Conservation (phyloP, 768 basidiomycete genomes). For the Lentinula raphanica region DNA sequence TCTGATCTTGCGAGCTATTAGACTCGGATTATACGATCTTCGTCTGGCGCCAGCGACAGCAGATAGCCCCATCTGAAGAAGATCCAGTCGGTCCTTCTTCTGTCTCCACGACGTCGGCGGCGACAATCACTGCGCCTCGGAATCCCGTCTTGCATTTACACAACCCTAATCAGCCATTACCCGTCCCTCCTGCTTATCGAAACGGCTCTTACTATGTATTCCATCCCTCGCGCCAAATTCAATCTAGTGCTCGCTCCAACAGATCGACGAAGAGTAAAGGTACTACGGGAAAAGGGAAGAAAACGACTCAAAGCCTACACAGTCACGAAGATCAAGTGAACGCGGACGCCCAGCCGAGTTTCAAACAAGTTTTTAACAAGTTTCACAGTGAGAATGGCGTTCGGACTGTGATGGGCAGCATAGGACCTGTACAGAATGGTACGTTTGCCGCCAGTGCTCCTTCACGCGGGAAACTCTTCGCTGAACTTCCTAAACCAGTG, state of each 20-base stretch:
- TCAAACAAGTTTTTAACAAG: conserved; percentile 73
- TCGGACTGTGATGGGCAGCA: conserved; percentile 83
- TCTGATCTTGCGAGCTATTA: conserved; percentile 17
- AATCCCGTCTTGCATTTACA: conserved; percentile 60
- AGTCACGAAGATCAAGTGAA: too few species aligned
- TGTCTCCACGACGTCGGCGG: background rate
- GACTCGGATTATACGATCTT: conserved; percentile 90
- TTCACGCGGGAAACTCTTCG: background rate
- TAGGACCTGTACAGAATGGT: conserved; percentile 90
- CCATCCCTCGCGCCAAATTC: conserved; percentile 31
- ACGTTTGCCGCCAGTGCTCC: conserved; percentile 17
- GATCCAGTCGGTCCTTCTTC: conserved; percentile 12
- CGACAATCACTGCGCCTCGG: conserved; percentile 3
- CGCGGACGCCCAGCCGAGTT: conserved; percentile 51
- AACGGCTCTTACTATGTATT: conserved; percentile 74
- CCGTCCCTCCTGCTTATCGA: conserved; percentile 54
- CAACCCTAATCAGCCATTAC: conserved; percentile 55
- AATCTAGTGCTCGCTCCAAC: conserved; percentile 23
- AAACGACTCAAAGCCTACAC: conserved; percentile 21
- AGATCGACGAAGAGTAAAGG: conserved; percentile 29
- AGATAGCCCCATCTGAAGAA: conserved; percentile 17
- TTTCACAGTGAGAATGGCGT: conserved; percentile 93
- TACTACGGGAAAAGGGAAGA: conserved; percentile 35
- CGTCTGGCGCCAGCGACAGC: conserved; percentile 60
- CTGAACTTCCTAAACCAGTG: conserved; percentile 37